These are phyloP conservation scores for Clonostachys rosea DNA, from an alignment of 2,329 filamentous ascomycete species.

Conservation along the genomic window DNA sequence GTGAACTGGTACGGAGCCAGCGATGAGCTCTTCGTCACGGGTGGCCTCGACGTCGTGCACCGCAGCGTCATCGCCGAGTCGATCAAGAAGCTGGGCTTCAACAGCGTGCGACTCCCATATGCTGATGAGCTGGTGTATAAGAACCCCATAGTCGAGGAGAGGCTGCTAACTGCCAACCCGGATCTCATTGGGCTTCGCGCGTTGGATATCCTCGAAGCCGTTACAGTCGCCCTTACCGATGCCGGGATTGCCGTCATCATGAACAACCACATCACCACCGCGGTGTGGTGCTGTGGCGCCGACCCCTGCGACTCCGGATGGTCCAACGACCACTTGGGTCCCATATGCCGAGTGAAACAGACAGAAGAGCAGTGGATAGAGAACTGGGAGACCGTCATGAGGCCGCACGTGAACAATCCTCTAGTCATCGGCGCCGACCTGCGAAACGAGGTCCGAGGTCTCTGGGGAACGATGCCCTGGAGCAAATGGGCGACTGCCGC, in stretches of 20 bases:
- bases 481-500: constrained; percentile 58
- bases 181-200: constrained; percentile 53
- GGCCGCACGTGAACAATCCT: constrained; percentile 50
- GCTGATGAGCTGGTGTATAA: constrained; percentile 61
- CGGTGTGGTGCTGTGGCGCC: constrained; percentile 65
- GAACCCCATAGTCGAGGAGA: constrained; percentile 49
- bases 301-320: constrained; percentile 64
- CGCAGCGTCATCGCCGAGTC: constrained; percentile 54
- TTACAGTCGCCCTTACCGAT: constrained; percentile 53
- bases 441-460: constrained; percentile 63
- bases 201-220: constrained; percentile 57
- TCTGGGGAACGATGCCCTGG: constrained; percentile 69
- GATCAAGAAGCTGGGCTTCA: constrained; percentile 61
- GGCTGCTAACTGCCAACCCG: constrained; percentile 50
- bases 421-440: constrained; percentile 63
- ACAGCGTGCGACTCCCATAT: constrained; percentile 66
- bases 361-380: constrained; percentile 62
- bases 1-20: constrained; percentile 71
- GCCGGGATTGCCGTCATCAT: constrained; percentile 60
- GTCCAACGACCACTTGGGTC: constrained; percentile 59
- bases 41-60: constrained; percentile 60
- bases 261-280: constrained; percentile 68
- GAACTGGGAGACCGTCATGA: constrained; percentile 64
- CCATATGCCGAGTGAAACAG: constrained; percentile 56
- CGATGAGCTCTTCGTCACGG: constrained; percentile 60